A percentile compares a stretch with the other conserved stretches of the same genome.
These are phyloP conservation scores for Euphorbia tirucalli DNA, from an alignment of 345 rosid genomes.

Conservation along the genomic window DNA sequence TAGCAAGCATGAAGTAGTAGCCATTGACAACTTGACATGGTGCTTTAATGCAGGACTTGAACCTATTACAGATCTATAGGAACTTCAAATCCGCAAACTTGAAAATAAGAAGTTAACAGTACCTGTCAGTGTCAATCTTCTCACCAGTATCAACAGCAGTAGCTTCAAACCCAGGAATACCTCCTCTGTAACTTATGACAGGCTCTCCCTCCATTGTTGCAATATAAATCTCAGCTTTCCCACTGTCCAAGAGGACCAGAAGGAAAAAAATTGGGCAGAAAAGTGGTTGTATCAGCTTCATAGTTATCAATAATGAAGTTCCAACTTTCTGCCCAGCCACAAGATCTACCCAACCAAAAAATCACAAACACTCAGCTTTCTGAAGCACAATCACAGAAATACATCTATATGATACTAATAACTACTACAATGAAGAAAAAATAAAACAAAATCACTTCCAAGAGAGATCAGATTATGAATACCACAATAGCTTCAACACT, in stretches of 20 bases:
- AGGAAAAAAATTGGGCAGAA: conserved; percentile 29
- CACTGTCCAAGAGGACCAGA: conserved; percentile 33
- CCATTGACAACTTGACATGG: not conserved
- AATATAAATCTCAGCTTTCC: conserved; percentile 69
- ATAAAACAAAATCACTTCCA: not conserved
- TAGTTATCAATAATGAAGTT: conserved; percentile 7
- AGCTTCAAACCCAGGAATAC: conserved; percentile 83
- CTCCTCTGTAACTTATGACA: conserved; percentile 77
- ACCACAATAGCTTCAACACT: not conserved
- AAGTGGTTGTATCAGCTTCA: conserved; percentile 33
- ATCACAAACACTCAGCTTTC: not conserved
- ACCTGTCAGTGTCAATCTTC: conserved; percentile 80
- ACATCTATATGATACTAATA: too few species aligned
- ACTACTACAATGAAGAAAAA: too few species aligned
- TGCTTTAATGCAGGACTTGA: not conserved
- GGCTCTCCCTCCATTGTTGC: conserved; percentile 93
- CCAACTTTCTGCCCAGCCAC: conserved; percentile 21
- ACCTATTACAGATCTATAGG: not conserved
- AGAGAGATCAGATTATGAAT: not conserved
- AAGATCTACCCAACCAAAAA: conserved; percentile 37
- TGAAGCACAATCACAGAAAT: not conserved
- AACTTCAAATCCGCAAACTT: not conserved
- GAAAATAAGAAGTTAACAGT: conserved; percentile 2
- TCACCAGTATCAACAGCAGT: conserved; percentile 87
- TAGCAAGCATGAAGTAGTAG: not conserved